Base-by-base conservation (phyloP, 306 rosid species). In the Macrotyloma uniflorum region DNA sequence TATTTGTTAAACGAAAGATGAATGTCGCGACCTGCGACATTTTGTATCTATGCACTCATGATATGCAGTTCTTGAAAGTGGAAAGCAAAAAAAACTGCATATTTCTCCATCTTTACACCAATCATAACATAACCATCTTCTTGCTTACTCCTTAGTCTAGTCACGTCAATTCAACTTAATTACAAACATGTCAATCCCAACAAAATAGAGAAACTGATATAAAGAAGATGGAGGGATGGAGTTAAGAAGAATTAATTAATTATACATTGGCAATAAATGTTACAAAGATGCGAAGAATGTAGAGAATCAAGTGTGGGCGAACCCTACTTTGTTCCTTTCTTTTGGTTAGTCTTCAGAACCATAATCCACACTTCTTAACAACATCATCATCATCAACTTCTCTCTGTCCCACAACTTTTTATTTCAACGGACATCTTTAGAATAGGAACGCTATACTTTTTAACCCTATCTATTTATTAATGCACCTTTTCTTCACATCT, bases 361-460 rank as follows among this genome's bases (percentile, higher is more conserved):
- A 40, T 9, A 72, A 36, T 72, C 24, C 69, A 57, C 49, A n/a
- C 49, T 20, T 22, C 40, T 59, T 40, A 6, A 59, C 77, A 36
- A 8, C 59, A 42, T 42, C 47, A 42, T 42, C 8, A 33, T 33
- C 38, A 26, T 67, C 19, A 10, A 28, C 3, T 35, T 38, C 28
- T 61, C 1, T 67, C 19, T 55, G 57, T 35, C 80, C 72, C 72
- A 58, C 84, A 16, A 55, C 76, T 80, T 80, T 72, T 18, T 18
- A n/a, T n/a, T n/a, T n/a, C n/a, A 78, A 78, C 35, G 51, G 78
- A 9, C 72, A 70, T 61, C 55, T 36, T 71, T 49, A 78, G 36
- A 10, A 67, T 55, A 6, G 67, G 20, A 42, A 42, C 79, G 35
- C 6, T 0, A 30, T 5, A 80, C 49, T 80, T 53, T 57, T 74